Evolutionary conservation across 345 rosid species (phyloP).

Genomic region (Murraya paniculata): DNA sequence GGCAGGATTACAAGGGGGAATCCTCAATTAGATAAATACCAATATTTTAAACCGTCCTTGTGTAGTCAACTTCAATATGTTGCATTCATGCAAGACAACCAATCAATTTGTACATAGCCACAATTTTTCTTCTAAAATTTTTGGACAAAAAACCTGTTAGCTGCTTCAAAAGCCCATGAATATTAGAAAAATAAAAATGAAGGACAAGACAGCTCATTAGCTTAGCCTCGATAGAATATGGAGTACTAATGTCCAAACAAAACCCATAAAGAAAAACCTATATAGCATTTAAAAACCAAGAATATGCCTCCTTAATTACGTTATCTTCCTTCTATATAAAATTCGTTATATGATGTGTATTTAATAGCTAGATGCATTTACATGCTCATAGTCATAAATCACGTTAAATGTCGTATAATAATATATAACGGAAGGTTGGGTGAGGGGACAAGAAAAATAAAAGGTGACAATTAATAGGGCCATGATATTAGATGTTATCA

Average conservation of each 20-base stretch:
- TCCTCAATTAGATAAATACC: slow-evolving; percentile 37
- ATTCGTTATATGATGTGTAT: background rate
- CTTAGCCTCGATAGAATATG: slow-evolving; percentile 22
- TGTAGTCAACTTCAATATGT: slow-evolving; percentile 34
- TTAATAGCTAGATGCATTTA: background rate
- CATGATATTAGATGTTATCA: slow-evolving; percentile 40
- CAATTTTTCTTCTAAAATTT: slow-evolving; percentile 27
- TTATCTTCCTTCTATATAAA: background rate
- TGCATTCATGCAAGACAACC: slow-evolving; percentile 49
- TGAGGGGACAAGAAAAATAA: slow-evolving; percentile 41
- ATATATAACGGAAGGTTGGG: slow-evolving; percentile 25
- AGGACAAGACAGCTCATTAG: slow-evolving; percentile 42
- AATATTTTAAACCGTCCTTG: slow-evolving; percentile 32
- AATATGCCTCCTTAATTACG: slow-evolving; percentile 12
- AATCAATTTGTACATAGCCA: slow-evolving; percentile 34
- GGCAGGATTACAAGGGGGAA: slow-evolving; percentile 35
- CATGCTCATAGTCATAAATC: too few relatives aligned
- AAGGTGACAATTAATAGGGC: slow-evolving; percentile 40
- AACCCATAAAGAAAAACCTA: background rate
- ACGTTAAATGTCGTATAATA: background rate
- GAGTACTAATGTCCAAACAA: slow-evolving; percentile 31
- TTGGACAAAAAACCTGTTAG: slow-evolving; percentile 12
- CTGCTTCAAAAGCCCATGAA: slow-evolving; percentile 8
- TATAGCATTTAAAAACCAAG: slow-evolving; percentile 12
- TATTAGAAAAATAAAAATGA: background rate